phyloP scores from a whole-genome alignment of 768 basidiomycete species.

The Termitomyces sp. region DNA sequence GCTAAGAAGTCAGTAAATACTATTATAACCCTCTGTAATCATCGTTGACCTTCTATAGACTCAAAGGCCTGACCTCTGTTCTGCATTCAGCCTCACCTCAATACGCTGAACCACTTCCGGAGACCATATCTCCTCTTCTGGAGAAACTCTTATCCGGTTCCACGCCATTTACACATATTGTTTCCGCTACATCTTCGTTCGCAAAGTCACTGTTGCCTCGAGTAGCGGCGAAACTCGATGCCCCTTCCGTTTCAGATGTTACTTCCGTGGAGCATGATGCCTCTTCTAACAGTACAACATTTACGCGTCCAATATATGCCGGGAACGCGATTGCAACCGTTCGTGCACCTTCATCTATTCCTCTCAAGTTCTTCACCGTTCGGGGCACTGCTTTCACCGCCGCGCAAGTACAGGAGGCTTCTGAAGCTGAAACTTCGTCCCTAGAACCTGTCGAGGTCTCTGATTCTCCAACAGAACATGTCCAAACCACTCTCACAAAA shows the following conservation, averaged over 20 bases:
- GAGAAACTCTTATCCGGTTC: constrained; percentile 65
- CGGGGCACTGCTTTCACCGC: constrained; percentile 88
- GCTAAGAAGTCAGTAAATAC: constrained; percentile 84
- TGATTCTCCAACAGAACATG: constrained; percentile 56
- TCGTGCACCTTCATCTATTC: constrained; percentile 69
- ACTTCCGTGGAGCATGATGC: constrained; percentile 74
- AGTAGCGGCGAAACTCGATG: constrained; percentile 84
- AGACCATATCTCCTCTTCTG: constrained; percentile 79
- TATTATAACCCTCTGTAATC: too few relatives aligned
- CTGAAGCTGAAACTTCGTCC: constrained; percentile 56
- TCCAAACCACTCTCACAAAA: constrained; percentile 76
- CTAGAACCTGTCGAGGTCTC: constrained; percentile 62
- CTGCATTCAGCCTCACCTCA: constrained; percentile 68
- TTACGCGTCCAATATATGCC: constrained; percentile 94
- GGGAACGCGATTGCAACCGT: constrained; percentile 97
- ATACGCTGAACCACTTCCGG: constrained; percentile 69
- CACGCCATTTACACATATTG: constrained; percentile 81
- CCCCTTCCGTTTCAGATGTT: constrained; percentile 89
- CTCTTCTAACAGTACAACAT: constrained; percentile 72
- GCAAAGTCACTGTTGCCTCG: constrained; percentile 94
- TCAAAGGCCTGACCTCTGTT: constrained; percentile 64
- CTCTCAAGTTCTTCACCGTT: constrained; percentile 93
- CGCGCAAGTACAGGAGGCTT: constrained; percentile 45
- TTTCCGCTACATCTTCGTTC: constrained; percentile 87
- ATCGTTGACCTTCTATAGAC: constrained; percentile 34